These are phyloP conservation scores for Infundibulicybe gibba DNA, from an alignment of 768 basidiomycete genomes.

Conservation along the genomic window DNA sequence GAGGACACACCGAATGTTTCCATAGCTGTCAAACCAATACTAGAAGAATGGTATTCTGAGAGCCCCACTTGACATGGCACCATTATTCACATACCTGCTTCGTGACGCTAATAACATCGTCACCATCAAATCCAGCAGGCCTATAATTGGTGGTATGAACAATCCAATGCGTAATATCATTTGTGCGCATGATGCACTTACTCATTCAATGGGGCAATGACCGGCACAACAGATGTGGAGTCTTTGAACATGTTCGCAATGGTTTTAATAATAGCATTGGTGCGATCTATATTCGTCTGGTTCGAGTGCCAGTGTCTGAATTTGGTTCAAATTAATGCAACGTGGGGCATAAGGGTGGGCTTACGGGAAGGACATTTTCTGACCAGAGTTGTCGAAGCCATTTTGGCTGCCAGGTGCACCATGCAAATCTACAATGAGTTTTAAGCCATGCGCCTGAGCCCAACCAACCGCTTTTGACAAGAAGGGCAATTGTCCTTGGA, in stretches of 20 bases:
- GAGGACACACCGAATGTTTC: constrained; percentile 57
- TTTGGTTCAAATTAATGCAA: too few relatives aligned
- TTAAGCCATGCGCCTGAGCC: constrained; percentile 69
- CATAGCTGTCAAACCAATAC: constrained; percentile 75
- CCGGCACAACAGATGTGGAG: constrained; percentile 51
- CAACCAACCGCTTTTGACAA: constrained; percentile 63
- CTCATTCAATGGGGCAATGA: constrained; percentile 82
- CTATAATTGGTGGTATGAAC: constrained; percentile 27
- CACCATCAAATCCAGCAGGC: constrained; percentile 68
- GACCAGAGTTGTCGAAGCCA: constrained; percentile 83
- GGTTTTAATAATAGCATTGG: constrained; percentile 58
- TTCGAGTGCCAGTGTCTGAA: constrained; percentile 61
- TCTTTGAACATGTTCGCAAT: constrained; percentile 58
- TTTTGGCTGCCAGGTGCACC: constrained; percentile 85
- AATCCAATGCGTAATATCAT: background rate
- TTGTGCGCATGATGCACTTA: constrained; percentile 21
- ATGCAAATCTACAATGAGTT: constrained; percentile 79
- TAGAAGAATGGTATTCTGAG: constrained; percentile 19
- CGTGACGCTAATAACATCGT: constrained; percentile 43
- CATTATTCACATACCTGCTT: constrained; percentile 29
- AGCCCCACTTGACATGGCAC: background rate
- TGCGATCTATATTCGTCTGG: constrained; percentile 62
- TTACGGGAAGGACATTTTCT: constrained; percentile 51
- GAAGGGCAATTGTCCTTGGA: constrained; percentile 74
- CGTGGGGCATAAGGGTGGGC: constrained; percentile 9